Evolutionary conservation across 306 rosid species (phyloP), one percentile per base, ranked within the genome.

Genomic region (Boehmeria nivea): DNA sequence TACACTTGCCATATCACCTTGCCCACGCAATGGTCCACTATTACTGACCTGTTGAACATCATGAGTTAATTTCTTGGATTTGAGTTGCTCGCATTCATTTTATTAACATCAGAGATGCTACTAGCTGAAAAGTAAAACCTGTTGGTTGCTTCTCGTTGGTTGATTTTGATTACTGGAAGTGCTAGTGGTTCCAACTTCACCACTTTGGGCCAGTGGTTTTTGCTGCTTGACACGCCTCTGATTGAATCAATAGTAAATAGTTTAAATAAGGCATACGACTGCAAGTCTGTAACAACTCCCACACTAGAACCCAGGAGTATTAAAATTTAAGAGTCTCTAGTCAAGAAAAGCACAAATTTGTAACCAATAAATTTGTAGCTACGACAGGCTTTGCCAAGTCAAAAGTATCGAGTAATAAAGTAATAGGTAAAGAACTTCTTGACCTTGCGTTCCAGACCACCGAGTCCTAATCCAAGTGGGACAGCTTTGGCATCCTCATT

Each of bases 401-500:
- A n/a, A n/a, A n/a, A n/a, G n/a, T 28, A n/a, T 13, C 26, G 16
- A 40, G 43, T 37, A 21, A 42, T 26, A 18, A 54, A 6, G 20
- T 14, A 48, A 48, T 11, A 11, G 12, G 18, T 19, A 36, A 3
- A 18, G 10, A 34, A 54, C 20, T 54, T 11, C 11, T 71, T 80
- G 56, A 84, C 84, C 89, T 87, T 91, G 51, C 78, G 89, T 59
- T 85, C 96, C 82, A 87, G 59, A 67, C 86, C 80, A 70, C 85
- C 71, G 46, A 72, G 31, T 60, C 99, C 99, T 74, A 91, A 72
- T 57, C 99, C 99, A 57, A 87, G 87, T 4, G 99, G 99, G 69
- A 70, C 76, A 69, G 82, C 62, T 78, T 81, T 76, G 36, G 73
- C 62, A 55, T 70, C 75, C 68, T 65, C 85, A 40, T 83, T 56